These are phyloP conservation scores for Epichloe sibirici DNA, from an alignment of 2,329 filamentous ascomycete species.

Conservation along the genomic window DNA sequence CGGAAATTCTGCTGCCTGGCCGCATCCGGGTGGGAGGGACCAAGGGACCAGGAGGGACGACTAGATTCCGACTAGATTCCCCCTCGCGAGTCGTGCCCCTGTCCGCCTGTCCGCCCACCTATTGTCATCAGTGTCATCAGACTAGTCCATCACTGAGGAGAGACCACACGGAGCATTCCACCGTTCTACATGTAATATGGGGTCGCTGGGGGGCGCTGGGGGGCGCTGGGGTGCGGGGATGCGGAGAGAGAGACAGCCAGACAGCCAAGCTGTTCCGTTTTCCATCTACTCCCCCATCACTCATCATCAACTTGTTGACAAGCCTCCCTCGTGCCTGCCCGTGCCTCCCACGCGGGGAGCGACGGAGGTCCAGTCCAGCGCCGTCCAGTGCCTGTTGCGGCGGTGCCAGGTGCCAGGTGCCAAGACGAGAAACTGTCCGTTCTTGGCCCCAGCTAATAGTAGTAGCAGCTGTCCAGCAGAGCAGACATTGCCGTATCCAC, in stretches of 20 bases:
- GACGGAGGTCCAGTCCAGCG: background rate
- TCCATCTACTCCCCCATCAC: background rate
- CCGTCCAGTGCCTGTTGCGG: too few species aligned
- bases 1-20: conserved; percentile 21
- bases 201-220: too few species aligned
- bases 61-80: too few species aligned
- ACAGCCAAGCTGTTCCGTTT: background rate
- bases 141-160: background rate
- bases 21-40: background rate
- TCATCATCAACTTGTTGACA: too few species aligned
- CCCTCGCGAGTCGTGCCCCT: too few species aligned
- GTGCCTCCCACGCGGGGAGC: too few species aligned
- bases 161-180: background rate
- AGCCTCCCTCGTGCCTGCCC: background rate
- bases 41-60: too few species aligned
- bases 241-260: background rate
- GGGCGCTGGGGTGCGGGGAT: conserved; percentile 3
- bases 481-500: background rate
- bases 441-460: background rate
- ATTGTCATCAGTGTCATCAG: background rate
- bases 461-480: too few species aligned
- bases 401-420: too few species aligned
- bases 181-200: background rate
- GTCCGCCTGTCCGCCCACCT: background rate
- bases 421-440: background rate